These are phyloP conservation scores for Neurospora cerealis DNA, from an alignment of 495 filamentous ascomycete genomes.

Conservation along the genomic window DNA sequence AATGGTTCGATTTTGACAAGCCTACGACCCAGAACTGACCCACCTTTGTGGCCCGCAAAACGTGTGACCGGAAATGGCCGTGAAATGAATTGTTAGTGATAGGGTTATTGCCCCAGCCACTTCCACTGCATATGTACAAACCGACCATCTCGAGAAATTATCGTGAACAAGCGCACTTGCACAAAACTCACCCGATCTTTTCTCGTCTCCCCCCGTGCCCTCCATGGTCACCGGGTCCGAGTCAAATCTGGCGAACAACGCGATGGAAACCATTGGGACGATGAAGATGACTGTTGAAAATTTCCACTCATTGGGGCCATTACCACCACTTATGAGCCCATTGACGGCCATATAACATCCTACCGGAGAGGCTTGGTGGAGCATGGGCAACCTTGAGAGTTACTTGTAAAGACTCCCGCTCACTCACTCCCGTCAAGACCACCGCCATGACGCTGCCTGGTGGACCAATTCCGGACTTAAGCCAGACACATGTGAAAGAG, in stretches of 20 bases:
- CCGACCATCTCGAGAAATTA: slow-evolving; percentile 11
- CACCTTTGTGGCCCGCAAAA: slow-evolving; percentile 9
- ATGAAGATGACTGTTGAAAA: neutral
- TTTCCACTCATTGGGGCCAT: neutral
- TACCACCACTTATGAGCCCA: neutral
- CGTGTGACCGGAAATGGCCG: slow-evolving; percentile 18
- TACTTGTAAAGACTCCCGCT: neutral
- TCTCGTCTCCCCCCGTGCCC: neutral
- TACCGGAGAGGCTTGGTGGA: neutral
- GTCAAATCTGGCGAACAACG: neutral
- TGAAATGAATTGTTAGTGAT: slow-evolving; percentile 10
- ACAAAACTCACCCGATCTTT: neutral
- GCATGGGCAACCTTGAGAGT: neutral
- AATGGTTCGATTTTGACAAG: neutral
- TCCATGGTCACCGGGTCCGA: neutral
- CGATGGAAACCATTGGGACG: neutral
- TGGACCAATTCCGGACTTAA: neutral
- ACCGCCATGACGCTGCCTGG: neutral
- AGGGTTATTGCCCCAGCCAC: neutral
- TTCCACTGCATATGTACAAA: neutral
- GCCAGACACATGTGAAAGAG: neutral
- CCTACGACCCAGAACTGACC: slow-evolving; percentile 5
- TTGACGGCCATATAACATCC: neutral
- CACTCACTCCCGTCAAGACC: neutral
- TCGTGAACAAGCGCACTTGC: slow-evolving; percentile 3